Evolutionary conservation across 805 yeast genomes (phyloP).

Genomic region (Hagleromyces aurorensis): DNA sequence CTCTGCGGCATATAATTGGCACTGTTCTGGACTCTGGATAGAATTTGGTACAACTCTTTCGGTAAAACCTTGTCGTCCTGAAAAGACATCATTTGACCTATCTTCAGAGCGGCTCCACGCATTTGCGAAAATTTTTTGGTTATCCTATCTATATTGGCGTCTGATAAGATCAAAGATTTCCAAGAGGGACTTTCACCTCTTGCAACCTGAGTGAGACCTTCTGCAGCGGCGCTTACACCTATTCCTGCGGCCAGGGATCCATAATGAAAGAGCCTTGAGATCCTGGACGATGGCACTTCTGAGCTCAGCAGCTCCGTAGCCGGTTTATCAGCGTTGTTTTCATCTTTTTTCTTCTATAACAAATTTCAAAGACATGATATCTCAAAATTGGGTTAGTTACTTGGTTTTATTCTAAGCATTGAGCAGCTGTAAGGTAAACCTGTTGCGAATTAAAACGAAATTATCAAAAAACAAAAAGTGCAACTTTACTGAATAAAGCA

Average conservation of each 20-base stretch:
- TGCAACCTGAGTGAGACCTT: slow-evolving; percentile 63
- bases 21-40: slow-evolving; percentile 80
- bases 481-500: background rate
- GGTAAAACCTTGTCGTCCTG: slow-evolving; percentile 87
- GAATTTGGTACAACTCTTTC: slow-evolving; percentile 68
- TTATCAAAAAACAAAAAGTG: background rate
- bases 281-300: slow-evolving; percentile 76
- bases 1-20: slow-evolving; percentile 96
- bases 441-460: background rate
- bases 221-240: slow-evolving; percentile 75
- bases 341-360: too few relatives aligned
- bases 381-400: background rate
- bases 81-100: slow-evolving; percentile 95
- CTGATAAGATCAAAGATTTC: slow-evolving; percentile 59
- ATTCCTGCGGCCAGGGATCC: slow-evolving; percentile 89
- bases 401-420: too few relatives aligned
- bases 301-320: slow-evolving; percentile 30
- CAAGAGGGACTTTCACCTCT: slow-evolving; percentile 43
- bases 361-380: background rate
- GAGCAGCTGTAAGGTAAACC: too few relatives aligned
- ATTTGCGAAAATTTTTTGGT: slow-evolving; percentile 83
- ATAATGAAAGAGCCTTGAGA: slow-evolving; percentile 88
- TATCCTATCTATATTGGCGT: slow-evolving; percentile 78
- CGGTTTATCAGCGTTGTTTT: slow-evolving; percentile 2
- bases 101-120: slow-evolving; percentile 98